Evolutionary conservation across 495 filamentous ascomycete genomes (phyloP).

Genomic region (Staphylotrichum longicolle): DNA sequence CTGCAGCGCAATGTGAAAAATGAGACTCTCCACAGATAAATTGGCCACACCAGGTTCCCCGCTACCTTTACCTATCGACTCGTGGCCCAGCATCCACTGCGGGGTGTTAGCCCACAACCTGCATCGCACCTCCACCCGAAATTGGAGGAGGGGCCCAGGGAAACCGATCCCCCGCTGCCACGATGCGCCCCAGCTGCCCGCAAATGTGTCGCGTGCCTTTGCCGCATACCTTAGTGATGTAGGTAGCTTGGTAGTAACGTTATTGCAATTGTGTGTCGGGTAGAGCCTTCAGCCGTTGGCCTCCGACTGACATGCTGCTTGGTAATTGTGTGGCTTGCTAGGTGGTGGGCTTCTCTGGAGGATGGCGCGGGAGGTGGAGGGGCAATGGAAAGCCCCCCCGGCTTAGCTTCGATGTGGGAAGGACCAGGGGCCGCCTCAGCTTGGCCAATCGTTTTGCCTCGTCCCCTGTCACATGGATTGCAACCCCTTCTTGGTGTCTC

Average conservation of each 20-base stretch:
- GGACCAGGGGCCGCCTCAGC: not conserved
- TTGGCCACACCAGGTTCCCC: conserved; percentile 12
- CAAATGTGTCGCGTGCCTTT: not conserved
- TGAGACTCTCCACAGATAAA: not conserved
- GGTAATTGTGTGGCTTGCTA: too few relatives aligned
- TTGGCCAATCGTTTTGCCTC: conserved; percentile 5
- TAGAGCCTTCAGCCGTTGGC: too few relatives aligned
- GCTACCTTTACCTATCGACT: not conserved
- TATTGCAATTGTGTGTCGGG: too few relatives aligned
- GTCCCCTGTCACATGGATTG: conserved; percentile 15
- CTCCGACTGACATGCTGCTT: too few relatives aligned
- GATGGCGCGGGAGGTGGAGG: not conserved
- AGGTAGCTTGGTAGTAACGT: not conserved
- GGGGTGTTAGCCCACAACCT: conserved; percentile 16
- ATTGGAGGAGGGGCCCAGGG: conserved; percentile 15
- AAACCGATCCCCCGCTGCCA: not conserved
- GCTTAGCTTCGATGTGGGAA: not conserved
- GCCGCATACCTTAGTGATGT: not conserved
- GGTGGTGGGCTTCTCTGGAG: too few relatives aligned
- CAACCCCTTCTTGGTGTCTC: conserved; percentile 17
- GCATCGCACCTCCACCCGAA: conserved; percentile 6
- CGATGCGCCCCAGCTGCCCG: conserved; percentile 3
- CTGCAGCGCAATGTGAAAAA: not conserved
- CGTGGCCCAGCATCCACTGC: conserved; percentile 1
- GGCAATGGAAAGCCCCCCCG: conserved; percentile 4